Conservation (phyloP, 2,329 filamentous ascomycete genomes). For the Elsinoe fawcettii region DNA sequence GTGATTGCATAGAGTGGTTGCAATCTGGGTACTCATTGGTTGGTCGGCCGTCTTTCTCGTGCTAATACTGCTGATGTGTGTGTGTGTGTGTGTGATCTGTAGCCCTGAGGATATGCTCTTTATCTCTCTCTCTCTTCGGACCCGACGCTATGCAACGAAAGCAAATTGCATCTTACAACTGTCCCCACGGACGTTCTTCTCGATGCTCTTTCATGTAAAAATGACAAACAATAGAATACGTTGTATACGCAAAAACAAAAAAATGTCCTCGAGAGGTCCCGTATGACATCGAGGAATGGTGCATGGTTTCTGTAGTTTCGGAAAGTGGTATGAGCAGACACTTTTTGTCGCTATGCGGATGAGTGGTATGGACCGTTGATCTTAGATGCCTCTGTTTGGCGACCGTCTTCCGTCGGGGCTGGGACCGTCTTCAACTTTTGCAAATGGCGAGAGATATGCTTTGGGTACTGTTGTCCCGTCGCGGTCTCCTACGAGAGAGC, state of each 20-base stretch:
- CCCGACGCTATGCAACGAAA: constrained; percentile 7
- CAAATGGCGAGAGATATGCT: constrained; percentile 13
- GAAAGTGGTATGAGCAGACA: neutral
- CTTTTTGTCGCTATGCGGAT: neutral
- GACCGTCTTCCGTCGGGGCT: constrained; percentile 11
- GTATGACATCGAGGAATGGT: neutral
- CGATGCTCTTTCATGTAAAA: neutral
- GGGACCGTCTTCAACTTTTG: constrained; percentile 10
- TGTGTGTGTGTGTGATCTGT: constrained; percentile 5
- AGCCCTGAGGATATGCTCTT: neutral
- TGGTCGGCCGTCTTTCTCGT: constrained; percentile 4
- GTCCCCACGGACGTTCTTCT: neutral
- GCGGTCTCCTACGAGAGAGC: constrained; percentile 14
- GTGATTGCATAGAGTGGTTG: neutral
- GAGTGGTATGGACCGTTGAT: neutral
- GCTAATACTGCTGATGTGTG: neutral
- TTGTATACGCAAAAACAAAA: neutral
- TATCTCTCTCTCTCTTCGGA: neutral
- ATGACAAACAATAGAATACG: neutral
- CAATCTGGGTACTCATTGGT: constrained; percentile 2
- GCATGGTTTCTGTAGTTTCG: neutral
- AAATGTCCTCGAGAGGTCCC: constrained; percentile 5
- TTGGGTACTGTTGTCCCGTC: constrained; percentile 10
- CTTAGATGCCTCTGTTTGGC: constrained; percentile 12
- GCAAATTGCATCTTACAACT: neutral